phyloP scores from a whole-genome alignment of 2,329 filamentous ascomycete genomes.

The Calonectria henricotiae region DNA sequence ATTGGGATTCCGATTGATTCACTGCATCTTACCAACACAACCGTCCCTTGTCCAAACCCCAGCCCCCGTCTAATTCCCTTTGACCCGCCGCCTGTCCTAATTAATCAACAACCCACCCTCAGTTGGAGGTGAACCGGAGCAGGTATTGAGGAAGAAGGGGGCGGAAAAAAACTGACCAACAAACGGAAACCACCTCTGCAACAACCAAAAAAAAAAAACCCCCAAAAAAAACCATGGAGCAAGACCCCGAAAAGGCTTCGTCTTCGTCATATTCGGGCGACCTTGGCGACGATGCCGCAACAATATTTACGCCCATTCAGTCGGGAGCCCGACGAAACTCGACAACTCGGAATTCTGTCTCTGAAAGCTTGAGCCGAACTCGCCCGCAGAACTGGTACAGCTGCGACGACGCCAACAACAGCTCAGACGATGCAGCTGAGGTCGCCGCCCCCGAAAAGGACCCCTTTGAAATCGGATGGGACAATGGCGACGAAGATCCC shows the following conservation, averaged over 20 bases:
- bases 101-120: conserved; percentile 15
- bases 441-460: conserved; percentile 57
- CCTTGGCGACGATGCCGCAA: conserved; percentile 33
- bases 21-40: neutral
- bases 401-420: conserved; percentile 55
- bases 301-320: conserved; percentile 42
- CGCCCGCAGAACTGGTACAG: conserved; percentile 66
- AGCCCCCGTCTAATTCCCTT: conserved; percentile 26
- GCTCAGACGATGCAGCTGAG: conserved; percentile 34
- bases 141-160: neutral
- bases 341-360: conserved; percentile 31
- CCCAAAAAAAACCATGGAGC: conserved; percentile 44
- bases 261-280: conserved; percentile 37
- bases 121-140: neutral
- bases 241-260: conserved; percentile 50
- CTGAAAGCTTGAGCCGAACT: conserved; percentile 46
- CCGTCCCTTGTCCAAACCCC: neutral
- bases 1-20: neutral
- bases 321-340: conserved; percentile 28
- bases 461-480: conserved; percentile 81
- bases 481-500: conserved; percentile 80
- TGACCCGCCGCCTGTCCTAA: conserved; percentile 21
- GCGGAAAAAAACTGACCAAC: neutral
- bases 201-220: neutral
- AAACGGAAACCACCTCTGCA: conserved; percentile 3